phyloP scores from a whole-genome alignment of 305 asterid genomes.

The Caryopteris hybrid region DNA sequence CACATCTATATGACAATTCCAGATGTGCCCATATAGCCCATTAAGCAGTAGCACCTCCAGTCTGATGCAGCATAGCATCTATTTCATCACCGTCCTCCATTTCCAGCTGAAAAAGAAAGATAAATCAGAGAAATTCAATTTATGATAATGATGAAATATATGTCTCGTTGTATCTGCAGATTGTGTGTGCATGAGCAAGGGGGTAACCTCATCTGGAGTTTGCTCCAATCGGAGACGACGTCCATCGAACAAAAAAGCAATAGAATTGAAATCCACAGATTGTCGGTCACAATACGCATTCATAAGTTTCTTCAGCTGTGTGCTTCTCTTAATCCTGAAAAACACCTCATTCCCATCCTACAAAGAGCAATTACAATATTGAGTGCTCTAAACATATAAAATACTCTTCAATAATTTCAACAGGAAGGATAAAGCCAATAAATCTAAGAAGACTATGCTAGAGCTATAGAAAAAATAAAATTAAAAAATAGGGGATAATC shows the following conservation, averaged over 20 bases:
- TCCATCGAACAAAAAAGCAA: conserved; percentile 35
- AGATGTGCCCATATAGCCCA: not conserved
- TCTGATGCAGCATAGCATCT: conserved; percentile 42
- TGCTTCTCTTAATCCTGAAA: conserved; percentile 35
- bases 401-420: no score
- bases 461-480: no score
- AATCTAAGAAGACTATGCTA: no score
- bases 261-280: conserved; percentile 23
- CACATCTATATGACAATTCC: conserved; percentile 6
- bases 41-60: conserved; percentile 24
- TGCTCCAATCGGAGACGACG: conserved; percentile 30
- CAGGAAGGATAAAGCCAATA: no score
- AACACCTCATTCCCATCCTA: conserved; percentile 37
- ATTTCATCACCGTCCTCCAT: conserved; percentile 45
- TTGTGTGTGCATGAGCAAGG: not conserved
- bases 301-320: conserved; percentile 33
- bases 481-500: no score
- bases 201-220: conserved; percentile 34
- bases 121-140: not conserved
- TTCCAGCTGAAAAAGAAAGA: conserved; percentile 22
- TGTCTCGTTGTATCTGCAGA: no score
- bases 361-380: no score
- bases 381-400: no score
- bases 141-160: not conserved
- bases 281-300: conserved; percentile 29